Evolutionary conservation across 2,329 filamentous ascomycete species (phyloP), one percentile per base, ranked within the genome.

Genomic region (Gaeumannomyces tritici): DNA sequence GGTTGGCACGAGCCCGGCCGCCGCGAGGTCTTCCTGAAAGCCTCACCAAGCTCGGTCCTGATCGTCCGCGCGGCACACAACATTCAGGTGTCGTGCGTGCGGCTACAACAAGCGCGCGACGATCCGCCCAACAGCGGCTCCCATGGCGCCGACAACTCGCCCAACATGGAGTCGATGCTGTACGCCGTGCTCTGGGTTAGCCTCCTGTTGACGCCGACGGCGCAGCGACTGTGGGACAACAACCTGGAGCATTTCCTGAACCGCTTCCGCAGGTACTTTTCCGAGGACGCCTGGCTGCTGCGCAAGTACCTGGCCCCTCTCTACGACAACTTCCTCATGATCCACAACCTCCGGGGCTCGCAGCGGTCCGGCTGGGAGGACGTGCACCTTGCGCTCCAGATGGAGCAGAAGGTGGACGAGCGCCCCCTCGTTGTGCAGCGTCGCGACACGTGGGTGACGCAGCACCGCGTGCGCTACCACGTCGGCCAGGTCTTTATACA

Each of bases 401-500:
- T 77, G 63, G 74, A 83, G 55, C 73, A 75, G 58, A 77, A 78
- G 61, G 70, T 78, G 18, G 82, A 84, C 68, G 71, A 72, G 26
- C 66, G 77, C 27, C 67, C 71, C 63, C 76, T 81, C 6, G 65
- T 65, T 6, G 68, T 71, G 61, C 70, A 61, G 64, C 67, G 72
- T 5, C 70, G 72, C 4, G 72, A 73, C 66, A 73, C 73, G 2
- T 70, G 72, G 61, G 74, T 66, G 67, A 74, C 71, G 68, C 70
- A 64, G 62, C 63, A 64, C 31, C 64, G 62, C 4, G 83, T 91
- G 60, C 81, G 76, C 64, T 93, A 85, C 72, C 84, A 80, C 60
- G 83, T 96, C 59, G 95, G 95, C 0, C 89, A 96, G 68, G 82
- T 96, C 8, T 96, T 98, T 71, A 83, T 82, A 59, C 95, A 99